Evolutionary conservation across 2,329 filamentous ascomycete genomes (phyloP).

Genomic region (Exophiala oligosperma): DNA sequence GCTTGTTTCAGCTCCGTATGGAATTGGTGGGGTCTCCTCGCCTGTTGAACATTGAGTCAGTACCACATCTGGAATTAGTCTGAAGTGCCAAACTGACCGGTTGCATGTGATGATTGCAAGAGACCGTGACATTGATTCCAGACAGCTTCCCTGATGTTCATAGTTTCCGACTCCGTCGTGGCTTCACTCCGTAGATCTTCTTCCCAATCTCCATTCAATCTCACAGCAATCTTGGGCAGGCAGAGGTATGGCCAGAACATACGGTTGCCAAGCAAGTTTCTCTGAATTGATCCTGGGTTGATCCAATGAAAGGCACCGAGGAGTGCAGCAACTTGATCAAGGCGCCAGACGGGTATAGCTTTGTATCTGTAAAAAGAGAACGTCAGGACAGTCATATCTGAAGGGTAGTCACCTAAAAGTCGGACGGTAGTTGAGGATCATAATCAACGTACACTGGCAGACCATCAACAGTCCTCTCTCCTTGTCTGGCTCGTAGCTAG

Average conservation of each 20-base stretch:
- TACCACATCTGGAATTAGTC: too few species aligned
- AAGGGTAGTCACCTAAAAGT: too few species aligned
- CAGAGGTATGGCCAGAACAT: slow-evolving; percentile 9
- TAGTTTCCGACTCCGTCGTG: not conserved
- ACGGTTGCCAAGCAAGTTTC: not conserved
- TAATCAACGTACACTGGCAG: not conserved
- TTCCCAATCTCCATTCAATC: not conserved
- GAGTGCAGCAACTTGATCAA: slow-evolving; percentile 11
- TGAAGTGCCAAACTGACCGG: too few species aligned
- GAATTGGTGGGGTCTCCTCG: not conserved
- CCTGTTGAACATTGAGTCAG: not conserved
- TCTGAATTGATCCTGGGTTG: slow-evolving; percentile 11
- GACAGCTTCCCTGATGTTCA: too few species aligned
- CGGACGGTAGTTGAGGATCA: too few species aligned
- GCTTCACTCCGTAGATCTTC: not conserved
- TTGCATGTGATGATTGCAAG: too few species aligned
- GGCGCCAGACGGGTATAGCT: slow-evolving; percentile 15
- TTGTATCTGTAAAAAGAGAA: not conserved
- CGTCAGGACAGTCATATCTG: not conserved
- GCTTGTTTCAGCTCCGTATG: not conserved
- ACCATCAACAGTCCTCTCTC: not conserved
- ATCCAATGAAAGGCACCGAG: slow-evolving; percentile 19
- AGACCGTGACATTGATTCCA: too few species aligned
- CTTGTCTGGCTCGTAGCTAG: slow-evolving; percentile 15
- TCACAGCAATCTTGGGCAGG: slow-evolving; percentile 7